Percentiles rank a stretch among this genome's conserved stretches.
phyloP scores from a whole-genome alignment of 495 filamentous ascomycete species.

The Massariosphaeria phaeospora region DNA sequence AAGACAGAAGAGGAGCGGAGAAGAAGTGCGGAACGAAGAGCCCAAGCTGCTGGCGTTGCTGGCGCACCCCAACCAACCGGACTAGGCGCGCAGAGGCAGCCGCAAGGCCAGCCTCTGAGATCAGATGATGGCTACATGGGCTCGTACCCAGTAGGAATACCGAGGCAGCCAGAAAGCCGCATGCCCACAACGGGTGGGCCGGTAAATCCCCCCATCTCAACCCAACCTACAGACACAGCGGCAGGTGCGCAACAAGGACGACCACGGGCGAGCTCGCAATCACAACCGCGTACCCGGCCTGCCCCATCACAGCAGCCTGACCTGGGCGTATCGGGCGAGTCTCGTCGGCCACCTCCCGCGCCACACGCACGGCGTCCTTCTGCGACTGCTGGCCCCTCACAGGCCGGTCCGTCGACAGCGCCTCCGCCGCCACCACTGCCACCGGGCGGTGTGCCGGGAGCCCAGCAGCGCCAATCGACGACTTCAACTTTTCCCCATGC shows the following conservation, averaged over 20 bases:
- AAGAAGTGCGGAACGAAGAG: constrained; percentile 39
- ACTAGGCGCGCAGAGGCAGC: constrained; percentile 9
- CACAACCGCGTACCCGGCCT: constrained; percentile 34
- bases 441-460: not conserved
- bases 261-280: constrained; percentile 28
- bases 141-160: constrained; percentile 3
- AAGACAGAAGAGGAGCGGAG: constrained; percentile 37
- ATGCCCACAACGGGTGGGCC: constrained; percentile 14
- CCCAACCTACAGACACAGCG: constrained; percentile 20
- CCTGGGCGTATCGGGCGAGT: constrained; percentile 23
- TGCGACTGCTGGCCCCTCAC: constrained; percentile 12
- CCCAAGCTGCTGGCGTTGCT: constrained; percentile 37
- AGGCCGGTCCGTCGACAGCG: constrained; percentile 10
- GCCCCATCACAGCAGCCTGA: constrained; percentile 25
- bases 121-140: constrained; percentile 10
- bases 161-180: constrained; percentile 22
- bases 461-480: constrained; percentile 23
- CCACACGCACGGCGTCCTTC: constrained; percentile 25
- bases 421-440: constrained; percentile 18
- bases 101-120: constrained; percentile 11
- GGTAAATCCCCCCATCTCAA: constrained; percentile 12
- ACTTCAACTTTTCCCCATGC: constrained; percentile 79
- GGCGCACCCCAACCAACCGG: constrained; percentile 17
- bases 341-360: constrained; percentile 25
- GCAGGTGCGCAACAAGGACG: constrained; percentile 23